phyloP scores from a whole-genome alignment of 2,329 filamentous ascomycete genomes.

The Emergomyces orientalis region DNA sequence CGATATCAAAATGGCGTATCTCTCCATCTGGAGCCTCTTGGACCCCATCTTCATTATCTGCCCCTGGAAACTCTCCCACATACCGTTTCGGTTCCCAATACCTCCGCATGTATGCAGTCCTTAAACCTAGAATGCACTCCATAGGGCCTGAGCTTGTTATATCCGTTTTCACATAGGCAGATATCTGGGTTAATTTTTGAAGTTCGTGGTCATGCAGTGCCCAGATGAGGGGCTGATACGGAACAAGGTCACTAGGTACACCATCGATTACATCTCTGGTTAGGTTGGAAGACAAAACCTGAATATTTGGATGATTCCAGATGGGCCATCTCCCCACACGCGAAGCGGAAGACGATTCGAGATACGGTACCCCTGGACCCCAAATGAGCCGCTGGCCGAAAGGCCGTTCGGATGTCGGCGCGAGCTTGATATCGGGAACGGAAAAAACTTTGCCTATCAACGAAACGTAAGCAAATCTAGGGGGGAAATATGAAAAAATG shows the following conservation, averaged over 20 bases:
- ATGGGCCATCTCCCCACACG: not conserved
- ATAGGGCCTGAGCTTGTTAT: not conserved
- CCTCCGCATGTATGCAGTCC: not conserved
- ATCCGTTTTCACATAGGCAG: not conserved
- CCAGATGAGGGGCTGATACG: constrained; percentile 1
- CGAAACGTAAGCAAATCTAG: not conserved
- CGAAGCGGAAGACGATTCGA: not conserved
- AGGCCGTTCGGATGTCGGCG: not conserved
- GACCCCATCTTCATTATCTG: not conserved
- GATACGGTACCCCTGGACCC: not conserved
- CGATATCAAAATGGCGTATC: constrained; percentile 3
- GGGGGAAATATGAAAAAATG: not conserved
- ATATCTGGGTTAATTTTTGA: constrained; percentile 2
- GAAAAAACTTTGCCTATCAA: not conserved
- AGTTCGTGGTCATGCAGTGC: not conserved
- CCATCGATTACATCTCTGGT: not conserved
- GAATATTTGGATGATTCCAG: not conserved
- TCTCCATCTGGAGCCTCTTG: not conserved
- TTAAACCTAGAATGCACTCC: not conserved
- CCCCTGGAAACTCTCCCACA: not conserved
- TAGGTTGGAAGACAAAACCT: not conserved
- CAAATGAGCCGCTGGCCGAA: not conserved
- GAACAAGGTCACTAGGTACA: constrained; percentile 4
- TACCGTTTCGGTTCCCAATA: constrained; percentile 1
- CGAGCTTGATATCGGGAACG: not conserved